Conservation (phyloP, 495 filamentous ascomycete genomes). For the Hyaloscypha bicolor region DNA sequence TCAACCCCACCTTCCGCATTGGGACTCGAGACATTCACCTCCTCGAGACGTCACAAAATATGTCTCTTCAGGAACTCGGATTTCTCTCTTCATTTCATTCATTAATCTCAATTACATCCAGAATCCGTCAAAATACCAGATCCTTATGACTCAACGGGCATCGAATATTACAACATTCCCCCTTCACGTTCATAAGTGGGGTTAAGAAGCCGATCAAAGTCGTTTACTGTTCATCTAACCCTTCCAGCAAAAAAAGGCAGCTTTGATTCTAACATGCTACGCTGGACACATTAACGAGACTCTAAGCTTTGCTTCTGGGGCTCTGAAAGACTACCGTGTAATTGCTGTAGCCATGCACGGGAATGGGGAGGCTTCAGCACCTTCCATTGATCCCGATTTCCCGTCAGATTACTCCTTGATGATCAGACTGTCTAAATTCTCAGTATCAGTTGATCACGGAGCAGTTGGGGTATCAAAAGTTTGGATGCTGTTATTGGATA, state of each 20-base stretch:
- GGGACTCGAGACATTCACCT: neutral
- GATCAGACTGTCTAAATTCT: constrained; percentile 38
- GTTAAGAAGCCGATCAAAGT: constrained; percentile 38
- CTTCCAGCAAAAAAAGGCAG: constrained; percentile 36
- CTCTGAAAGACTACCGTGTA: constrained; percentile 38
- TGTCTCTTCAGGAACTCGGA: neutral
- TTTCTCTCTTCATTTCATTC: neutral
- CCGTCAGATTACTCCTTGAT: constrained; percentile 30
- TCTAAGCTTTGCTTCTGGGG: constrained; percentile 38
- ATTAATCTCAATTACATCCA: neutral
- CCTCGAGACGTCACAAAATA: neutral
- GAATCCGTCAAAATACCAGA: constrained; percentile 15
- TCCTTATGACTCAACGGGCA: constrained; percentile 13
- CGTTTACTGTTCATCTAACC: constrained; percentile 48
- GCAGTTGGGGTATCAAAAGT: constrained; percentile 31
- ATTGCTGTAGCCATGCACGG: constrained; percentile 43
- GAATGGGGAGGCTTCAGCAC: constrained; percentile 41
- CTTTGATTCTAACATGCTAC: constrained; percentile 52
- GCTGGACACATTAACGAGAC: constrained; percentile 47
- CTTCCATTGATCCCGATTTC: constrained; percentile 37
- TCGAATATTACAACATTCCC: constrained; percentile 40
- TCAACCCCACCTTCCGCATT: constrained; percentile 1
- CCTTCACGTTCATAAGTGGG: constrained; percentile 44
- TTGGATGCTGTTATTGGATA: constrained; percentile 45
- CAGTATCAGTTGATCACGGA: constrained; percentile 36